Evolutionary conservation across 768 basidiomycete species (phyloP), one percentile per base, ranked within the genome.

Genomic region (Mycena pura): DNA sequence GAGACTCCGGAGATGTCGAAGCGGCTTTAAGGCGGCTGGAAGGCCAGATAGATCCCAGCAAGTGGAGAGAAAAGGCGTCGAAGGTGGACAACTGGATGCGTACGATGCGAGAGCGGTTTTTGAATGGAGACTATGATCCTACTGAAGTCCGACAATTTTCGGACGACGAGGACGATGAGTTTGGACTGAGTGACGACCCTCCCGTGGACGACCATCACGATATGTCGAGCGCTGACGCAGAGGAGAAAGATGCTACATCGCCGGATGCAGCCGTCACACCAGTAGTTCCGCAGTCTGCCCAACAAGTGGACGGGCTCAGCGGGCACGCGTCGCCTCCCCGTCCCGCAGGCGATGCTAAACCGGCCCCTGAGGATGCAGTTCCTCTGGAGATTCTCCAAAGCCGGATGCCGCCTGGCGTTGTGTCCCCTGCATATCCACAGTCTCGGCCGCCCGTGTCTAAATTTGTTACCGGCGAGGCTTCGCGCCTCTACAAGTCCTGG

Each of bases 61-160:
- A 84, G 69, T 85, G 90, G 70, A 80, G 85, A 63, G 90, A 87
- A 65, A 92, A 89, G 68, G 84, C 83, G 32, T 81, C 81, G 46
- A 93, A 93, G 71, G 91, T 95, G 4, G 88, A 94, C 70, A 86
- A 86, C 3, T 94, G 93, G 93, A 86, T 93, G 46, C 83, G 84
- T 63, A 84, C 83, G 11, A 88, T 93, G 31, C 86, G 85, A 66
- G 83, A 88, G 49, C 82, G 92, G 27, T 77, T 90, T 73, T 82
- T 79, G 8, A 82, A 82, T 19, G 87, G 87, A 0, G 87, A 88
- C 64, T 88, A 89, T 70, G 80, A 81, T 3, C 75, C 86, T 64
- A 40, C 48, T 25, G 88, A 88, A 58, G 79, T 72, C n/a, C 82
- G 86, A n/a, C 76, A 82, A 32, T 86, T 84, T 67, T 82, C 82